Percentiles rank a stretch among this genome's conserved stretches.
phyloP scores from a whole-genome alignment of 2,329 filamentous ascomycete genomes.

The Nigrospora osmanthi region DNA sequence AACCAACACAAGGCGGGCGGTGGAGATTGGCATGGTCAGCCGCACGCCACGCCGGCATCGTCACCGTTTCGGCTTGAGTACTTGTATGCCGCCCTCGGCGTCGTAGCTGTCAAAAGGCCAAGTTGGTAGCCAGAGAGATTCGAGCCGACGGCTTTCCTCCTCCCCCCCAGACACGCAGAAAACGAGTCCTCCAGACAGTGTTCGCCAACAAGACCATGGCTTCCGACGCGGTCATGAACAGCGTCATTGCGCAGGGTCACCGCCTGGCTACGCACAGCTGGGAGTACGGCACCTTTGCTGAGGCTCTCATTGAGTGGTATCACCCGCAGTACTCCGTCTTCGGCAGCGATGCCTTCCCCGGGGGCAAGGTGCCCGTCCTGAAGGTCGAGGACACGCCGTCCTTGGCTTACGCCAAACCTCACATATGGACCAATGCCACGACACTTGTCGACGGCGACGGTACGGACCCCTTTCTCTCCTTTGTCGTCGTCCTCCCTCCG shows the following conservation, averaged over 20 bases:
- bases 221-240: constrained; percentile 11
- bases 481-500: background rate
- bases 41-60: too few relatives aligned
- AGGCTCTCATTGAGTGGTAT: constrained; percentile 16
- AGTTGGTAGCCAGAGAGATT: too few relatives aligned
- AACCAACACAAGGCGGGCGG: too few relatives aligned
- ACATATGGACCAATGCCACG: constrained; percentile 12
- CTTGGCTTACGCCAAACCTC: constrained; percentile 13
- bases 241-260: constrained; percentile 13
- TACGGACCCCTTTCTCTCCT: constrained; percentile 2
- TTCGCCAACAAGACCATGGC: constrained; percentile 2
- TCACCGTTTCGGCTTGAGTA: too few relatives aligned
- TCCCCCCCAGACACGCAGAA: too few relatives aligned
- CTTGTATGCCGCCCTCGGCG: too few relatives aligned
- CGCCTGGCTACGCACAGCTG: constrained; percentile 16
- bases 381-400: constrained; percentile 15
- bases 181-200: too few relatives aligned
- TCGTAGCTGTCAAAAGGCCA: too few relatives aligned
- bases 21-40: too few relatives aligned
- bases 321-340: constrained; percentile 14
- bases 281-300: constrained; percentile 17
- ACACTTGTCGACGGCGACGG: constrained; percentile 15
- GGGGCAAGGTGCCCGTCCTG: constrained; percentile 24
- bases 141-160: too few relatives aligned
- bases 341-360: constrained; percentile 17